A percentile compares a stretch with the other conserved stretches of the same genome.
Evolutionary conservation across 2,329 filamentous ascomycete genomes (phyloP).

Genomic region (Calonectria pseudoreteaudii): DNA sequence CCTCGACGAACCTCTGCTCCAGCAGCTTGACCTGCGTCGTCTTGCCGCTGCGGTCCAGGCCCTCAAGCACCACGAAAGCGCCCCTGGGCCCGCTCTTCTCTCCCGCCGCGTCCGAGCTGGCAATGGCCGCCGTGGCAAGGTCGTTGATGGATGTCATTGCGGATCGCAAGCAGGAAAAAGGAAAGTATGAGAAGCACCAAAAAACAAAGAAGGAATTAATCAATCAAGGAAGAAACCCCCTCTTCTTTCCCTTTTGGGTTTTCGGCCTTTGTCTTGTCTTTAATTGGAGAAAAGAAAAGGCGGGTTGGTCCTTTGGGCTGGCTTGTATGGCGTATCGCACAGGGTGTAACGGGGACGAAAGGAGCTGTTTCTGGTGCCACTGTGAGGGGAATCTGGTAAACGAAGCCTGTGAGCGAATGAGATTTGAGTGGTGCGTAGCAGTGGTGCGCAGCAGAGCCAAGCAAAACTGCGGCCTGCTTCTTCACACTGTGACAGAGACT

Average conservation of each 20-base stretch:
- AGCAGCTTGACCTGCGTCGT: constrained; percentile 87
- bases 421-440: not conserved
- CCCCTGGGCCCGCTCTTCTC: constrained; percentile 56
- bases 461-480: not conserved
- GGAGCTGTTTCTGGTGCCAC: not conserved
- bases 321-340: not conserved
- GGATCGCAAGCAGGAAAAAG: not conserved
- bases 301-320: not conserved
- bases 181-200: not conserved
- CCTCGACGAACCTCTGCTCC: constrained; percentile 63
- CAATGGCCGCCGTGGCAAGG: constrained; percentile 60
- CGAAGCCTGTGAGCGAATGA: not conserved
- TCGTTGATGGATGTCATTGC: constrained; percentile 63
- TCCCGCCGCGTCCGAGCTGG: constrained; percentile 51
- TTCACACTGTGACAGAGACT: constrained; percentile 14
- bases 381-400: constrained; percentile 2
- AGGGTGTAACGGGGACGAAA: not conserved
- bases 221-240: not conserved
- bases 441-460: not conserved
- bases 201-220: not conserved
- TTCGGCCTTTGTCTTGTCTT: not conserved
- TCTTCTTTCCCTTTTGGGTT: not conserved
- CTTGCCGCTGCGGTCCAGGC: constrained; percentile 90
- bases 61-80: constrained; percentile 86
- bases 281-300: not conserved